Conservation (phyloP, 179 eudicot genomes). For the Vitellaria paradoxa region DNA sequence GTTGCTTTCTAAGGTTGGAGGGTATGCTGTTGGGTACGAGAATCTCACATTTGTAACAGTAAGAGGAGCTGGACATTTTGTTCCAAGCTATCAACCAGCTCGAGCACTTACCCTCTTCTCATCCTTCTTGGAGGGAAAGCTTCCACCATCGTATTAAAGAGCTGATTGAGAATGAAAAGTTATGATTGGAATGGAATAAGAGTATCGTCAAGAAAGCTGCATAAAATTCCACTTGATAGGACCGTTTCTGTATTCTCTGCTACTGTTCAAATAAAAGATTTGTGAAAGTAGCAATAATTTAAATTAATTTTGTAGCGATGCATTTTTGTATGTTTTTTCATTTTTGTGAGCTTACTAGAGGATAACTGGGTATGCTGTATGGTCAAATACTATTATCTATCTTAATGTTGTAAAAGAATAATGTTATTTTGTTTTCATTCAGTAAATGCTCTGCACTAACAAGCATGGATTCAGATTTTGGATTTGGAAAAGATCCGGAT, state of each 20-base stretch:
- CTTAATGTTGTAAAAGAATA: no score
- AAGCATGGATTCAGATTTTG: no score
- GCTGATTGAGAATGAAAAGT: not conserved
- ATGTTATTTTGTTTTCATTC: no score
- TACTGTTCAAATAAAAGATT: not conserved
- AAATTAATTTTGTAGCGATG: no score
- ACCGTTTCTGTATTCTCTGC: not conserved
- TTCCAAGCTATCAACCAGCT: constrained; percentile 64
- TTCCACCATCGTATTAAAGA: constrained; percentile 21
- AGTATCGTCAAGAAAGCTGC: not conserved
- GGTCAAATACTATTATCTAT: no score
- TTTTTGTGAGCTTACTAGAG: no score
- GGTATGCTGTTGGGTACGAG: constrained; percentile 44
- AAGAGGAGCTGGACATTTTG: constrained; percentile 78
- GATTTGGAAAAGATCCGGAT: no score
- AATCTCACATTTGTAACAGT: constrained; percentile 55
- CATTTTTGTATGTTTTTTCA: no score
- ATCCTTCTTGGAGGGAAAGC: constrained; percentile 35
- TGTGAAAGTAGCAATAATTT: not conserved
- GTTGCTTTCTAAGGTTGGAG: constrained; percentile 33
- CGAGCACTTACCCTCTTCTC: constrained; percentile 50
- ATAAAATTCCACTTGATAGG: not conserved
- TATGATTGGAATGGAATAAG: not conserved
- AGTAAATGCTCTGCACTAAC: no score
- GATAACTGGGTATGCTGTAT: no score